Evolutionary conservation across 768 basidiomycete species (phyloP), one percentile per base, ranked within the genome.

Genomic region (Boletus reticuloceps): DNA sequence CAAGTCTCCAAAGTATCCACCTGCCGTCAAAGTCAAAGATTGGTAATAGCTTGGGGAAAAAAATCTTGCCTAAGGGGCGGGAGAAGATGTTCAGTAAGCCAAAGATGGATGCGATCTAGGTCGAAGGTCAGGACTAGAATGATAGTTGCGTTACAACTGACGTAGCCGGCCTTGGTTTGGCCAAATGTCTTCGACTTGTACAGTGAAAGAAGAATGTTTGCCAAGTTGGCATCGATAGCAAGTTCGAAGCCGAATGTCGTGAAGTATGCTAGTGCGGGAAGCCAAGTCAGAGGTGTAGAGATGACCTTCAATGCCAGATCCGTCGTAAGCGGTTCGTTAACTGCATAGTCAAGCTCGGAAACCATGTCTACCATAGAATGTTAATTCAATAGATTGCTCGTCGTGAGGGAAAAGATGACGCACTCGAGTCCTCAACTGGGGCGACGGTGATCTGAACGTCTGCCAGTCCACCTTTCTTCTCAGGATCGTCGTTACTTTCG

Each of bases 391-490:
- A 2, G 27, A 9, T 48, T 20, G 25, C 17, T 17, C 8, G 25
- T 36, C 40, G 25, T 16, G 11, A 27, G 39, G 10, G 32, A 16
- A 25, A 34, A 41, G 13, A 19, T 19, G 22, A 29, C 53, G 10
- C 19, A 54, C 53, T 54, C 22, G 6, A 4, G 8, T 47, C 38
- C 6, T 31, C 8, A 37, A 37, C 49, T 25, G 54, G 38, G 9
- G 17, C 13, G 6, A 51, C 43, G 25, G 53, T 59, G 39, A 67
- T 64, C 7, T 66, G 59, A 13, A 64, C 19, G 34, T 61, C 59
- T 19, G 22, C 51, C 36, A 58, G 53, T 38, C 60, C 65, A n/a
- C 59, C 59, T 20, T 66, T 65, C 61, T 75, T 66, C 42, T 66
- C 68, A 20, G 61, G 58, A 37, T 58, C 58, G 32, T 62, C 56